Evolutionary conservation across 2,329 filamentous ascomycete species (phyloP), one percentile per base, ranked within the genome.

Genomic region (Didymosphaeria variabile): DNA sequence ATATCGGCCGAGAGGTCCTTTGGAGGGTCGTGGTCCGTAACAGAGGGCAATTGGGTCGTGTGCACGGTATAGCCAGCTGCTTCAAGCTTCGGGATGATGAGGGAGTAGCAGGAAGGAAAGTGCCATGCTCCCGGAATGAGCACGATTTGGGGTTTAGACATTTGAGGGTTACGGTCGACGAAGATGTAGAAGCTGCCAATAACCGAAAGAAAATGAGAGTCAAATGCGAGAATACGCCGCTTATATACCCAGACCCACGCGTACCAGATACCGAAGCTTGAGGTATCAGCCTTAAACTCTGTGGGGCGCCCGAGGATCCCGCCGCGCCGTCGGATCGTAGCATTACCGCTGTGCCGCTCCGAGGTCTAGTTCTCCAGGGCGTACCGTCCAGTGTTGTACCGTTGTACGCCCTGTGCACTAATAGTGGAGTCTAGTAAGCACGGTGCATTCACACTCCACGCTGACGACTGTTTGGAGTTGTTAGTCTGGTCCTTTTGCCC

Each of bases 61-160:
- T 72, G 63, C 34, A 71, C 65, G 1, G 70, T 67, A 63, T 80
- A 79, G 21, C 73, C 74, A 17, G 65, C 52, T 7, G 60, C 62
- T 53, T 74, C 58, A 19, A 80, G 74, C n/a, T 71, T 67, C 19
- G 49, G 38, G 9, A 59, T 70, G 9, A 79, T 66, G 8, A 58
- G 59, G 1, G 59, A 65, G 59, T 74, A 77, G 65, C 52, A 66
- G 5, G 54, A 59, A 13, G 79, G 76, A 0, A 64, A 61, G 66
- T 81, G 79, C 76, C 74, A 78, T 32, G 74, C 76, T 6, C 79
- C 78, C 6, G 76, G 76, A 5, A 80, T 59, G 36, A 80, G 64
- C 52, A 81, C 69, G 44, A 80, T 68, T 7, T 72, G 68, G 0
- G 77, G 77, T 62, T 77, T 77, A 6, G 66, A 23, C 65, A 70